Base-by-base conservation (phyloP, 2,329 filamentous ascomycete species). In the Cadophora gregata region DNA sequence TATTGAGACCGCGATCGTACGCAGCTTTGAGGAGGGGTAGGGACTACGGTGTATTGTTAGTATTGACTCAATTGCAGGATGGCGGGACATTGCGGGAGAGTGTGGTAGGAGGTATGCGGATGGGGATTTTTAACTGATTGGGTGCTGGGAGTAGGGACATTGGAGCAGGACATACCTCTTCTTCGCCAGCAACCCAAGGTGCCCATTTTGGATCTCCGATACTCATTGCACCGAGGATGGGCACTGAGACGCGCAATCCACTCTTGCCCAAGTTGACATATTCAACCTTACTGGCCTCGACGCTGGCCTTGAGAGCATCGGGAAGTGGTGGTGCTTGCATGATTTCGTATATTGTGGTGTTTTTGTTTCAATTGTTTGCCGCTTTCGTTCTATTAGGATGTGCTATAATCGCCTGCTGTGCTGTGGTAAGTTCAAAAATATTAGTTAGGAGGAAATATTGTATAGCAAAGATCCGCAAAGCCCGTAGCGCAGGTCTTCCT, bases 211-310 rank as follows among this genome's bases (percentile, higher is more conserved):
- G 75, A 67, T 82, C 79, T 25, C 88, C 88, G 67, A 88, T 86
- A 73, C 81, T 84, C 88, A 90, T 90, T 67, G 83, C 83, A 0
- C 89, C 89, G 47, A 91, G 80, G 64, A 91, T 88, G 48, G 89
- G 85, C 59, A 85, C 83, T 0, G 88, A 90, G 51, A 90, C 81
- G 62, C 83, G 84, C 16, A 91, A 84, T 36, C 89, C 88, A 60
- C 83, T 86, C 67, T 83, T 85, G 38, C 89, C 88, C 10, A 91
- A 80, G 63, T 81, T 79, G 72, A 81, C 79, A 73, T 84, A 85
- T 64, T 83, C 81, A 67, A 77, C 79, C 70, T 84, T 83, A 66
- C 80, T 79, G 59, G 71, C 71, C 48, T 81, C 79, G 10, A 83
- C 21, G 6, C 80, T 73, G 48, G 64, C 55, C 56, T 69, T 67